These are phyloP conservation scores for Phytophthora rubi DNA, from an alignment of 352 stramenopile genomes.

Conservation along the genomic window DNA sequence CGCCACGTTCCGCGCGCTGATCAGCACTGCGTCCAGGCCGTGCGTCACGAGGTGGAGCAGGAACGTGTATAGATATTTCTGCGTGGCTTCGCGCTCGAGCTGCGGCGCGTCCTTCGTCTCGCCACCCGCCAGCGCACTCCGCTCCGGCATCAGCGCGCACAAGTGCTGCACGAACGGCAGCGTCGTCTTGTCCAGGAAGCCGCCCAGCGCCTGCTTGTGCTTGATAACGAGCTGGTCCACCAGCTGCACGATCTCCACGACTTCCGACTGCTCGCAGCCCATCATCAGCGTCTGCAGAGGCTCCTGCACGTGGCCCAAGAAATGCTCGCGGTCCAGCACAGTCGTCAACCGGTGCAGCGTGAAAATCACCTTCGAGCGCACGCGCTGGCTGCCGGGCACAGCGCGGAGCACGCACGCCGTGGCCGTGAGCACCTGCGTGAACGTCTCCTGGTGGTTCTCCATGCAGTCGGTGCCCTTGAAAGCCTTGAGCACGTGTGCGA, in stretches of 20 bases:
- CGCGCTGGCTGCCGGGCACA: constrained; percentile 50
- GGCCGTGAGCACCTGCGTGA: constrained; percentile 73
- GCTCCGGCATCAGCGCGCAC: constrained; percentile 68
- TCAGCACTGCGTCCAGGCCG: constrained; percentile 69
- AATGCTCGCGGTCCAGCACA: constrained; percentile 74
- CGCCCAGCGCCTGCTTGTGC: constrained; percentile 73
- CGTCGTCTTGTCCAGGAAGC: constrained; percentile 70
- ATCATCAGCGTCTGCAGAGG: constrained; percentile 70
- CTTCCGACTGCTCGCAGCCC: constrained; percentile 62
- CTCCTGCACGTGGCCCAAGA: constrained; percentile 67
- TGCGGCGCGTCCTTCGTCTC: constrained; percentile 78
- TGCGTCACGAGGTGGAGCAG: constrained; percentile 77
- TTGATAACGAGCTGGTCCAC: constrained; percentile 89
- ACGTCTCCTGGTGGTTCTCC: constrained; percentile 78
- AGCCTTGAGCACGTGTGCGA: constrained; percentile 84
- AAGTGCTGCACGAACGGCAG: constrained; percentile 81
- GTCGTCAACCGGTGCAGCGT: constrained; percentile 78
- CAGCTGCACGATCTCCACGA: constrained; percentile 85
- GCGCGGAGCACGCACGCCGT: constrained; percentile 64
- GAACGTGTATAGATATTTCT: constrained; percentile 87
- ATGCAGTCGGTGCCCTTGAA: constrained; percentile 81
- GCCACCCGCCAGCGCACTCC: constrained; percentile 45
- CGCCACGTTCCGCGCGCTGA: constrained; percentile 66
- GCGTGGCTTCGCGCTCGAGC: constrained; percentile 77
- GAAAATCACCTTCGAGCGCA: constrained; percentile 86